Evolutionary conservation across 441 rosid species (phyloP).

Genomic region (Euphorbia schlechtendalii): DNA sequence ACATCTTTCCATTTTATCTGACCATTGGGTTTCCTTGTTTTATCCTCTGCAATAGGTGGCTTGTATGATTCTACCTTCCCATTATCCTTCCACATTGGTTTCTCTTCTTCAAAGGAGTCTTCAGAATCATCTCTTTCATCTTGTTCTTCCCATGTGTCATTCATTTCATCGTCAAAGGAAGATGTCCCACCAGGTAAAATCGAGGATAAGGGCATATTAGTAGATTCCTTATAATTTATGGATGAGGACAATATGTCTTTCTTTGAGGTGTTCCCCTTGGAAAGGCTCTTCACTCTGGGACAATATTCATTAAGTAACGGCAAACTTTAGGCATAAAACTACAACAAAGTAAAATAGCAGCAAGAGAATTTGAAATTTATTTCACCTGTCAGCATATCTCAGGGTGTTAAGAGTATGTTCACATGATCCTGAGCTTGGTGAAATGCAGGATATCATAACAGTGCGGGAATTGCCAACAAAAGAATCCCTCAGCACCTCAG

Average conservation of each 20-base stretch:
- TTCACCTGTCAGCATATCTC: conserved; percentile 95
- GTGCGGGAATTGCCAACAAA: conserved; percentile 96
- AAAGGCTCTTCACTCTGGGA: conserved; percentile 94
- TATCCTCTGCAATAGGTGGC: conserved; percentile 41
- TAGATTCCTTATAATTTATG: conserved; percentile 67
- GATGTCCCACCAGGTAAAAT: conserved; percentile 46
- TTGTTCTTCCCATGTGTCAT: conserved; percentile 72
- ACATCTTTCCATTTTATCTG: conserved; percentile 48
- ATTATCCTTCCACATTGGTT: conserved; percentile 61
- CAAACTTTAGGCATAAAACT: neutral
- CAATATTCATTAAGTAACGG: conserved; percentile 1
- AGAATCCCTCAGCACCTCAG: conserved; percentile 96
- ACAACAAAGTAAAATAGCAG: neutral
- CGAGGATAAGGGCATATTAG: conserved; percentile 56
- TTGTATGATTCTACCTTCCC: conserved; percentile 52
- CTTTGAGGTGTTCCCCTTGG: conserved; percentile 82
- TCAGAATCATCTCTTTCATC: conserved; percentile 69
- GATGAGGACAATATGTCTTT: conserved; percentile 75
- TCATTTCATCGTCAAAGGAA: conserved; percentile 54
- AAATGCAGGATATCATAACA: conserved; percentile 98
- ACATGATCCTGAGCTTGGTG: conserved; percentile 93
- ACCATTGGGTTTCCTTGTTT: conserved; percentile 42
- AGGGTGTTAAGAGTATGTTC: conserved; percentile 97
- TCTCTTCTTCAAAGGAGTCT: conserved; percentile 61
- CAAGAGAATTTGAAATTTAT: neutral